Percentiles rank a stretch among this genome's conserved stretches.
phyloP scores from a whole-genome alignment of 2,329 filamentous ascomycete genomes.

The Venturia nashicola region DNA sequence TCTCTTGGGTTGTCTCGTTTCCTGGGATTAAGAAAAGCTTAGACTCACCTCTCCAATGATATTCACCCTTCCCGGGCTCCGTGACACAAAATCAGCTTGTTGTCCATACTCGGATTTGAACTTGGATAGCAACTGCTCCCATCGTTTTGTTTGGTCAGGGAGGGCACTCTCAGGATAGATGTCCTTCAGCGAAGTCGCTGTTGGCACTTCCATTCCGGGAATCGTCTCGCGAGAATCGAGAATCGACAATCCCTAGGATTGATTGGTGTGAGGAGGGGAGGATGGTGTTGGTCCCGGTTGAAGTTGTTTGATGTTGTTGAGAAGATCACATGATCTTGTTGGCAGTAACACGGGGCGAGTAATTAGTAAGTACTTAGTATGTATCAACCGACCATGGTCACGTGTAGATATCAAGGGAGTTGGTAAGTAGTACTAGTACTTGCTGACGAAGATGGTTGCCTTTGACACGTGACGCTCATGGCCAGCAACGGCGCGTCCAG shows the following conservation, averaged over 20 bases:
- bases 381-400: too few relatives aligned
- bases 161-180: slow-evolving; percentile 12
- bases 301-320: background rate
- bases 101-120: slow-evolving; percentile 10
- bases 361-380: too few relatives aligned
- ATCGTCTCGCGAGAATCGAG: too few relatives aligned
- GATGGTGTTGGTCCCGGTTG: background rate
- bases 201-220: slow-evolving; percentile 8
- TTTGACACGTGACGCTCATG: too few relatives aligned
- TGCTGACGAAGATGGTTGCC: too few relatives aligned
- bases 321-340: background rate
- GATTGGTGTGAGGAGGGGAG: background rate
- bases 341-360: background rate
- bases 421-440: background rate
- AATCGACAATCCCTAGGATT: background rate
- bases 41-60: slow-evolving; percentile 11
- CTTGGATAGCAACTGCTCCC: slow-evolving; percentile 8
- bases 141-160: slow-evolving; percentile 7
- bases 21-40: too few relatives aligned
- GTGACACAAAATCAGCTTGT: slow-evolving; percentile 12
- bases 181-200: slow-evolving; percentile 10
- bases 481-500: too few relatives aligned
- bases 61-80: slow-evolving; percentile 12
- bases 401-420: too few relatives aligned
- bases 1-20: background rate